Base-by-base conservation (phyloP, 208 protist genomes). In the Trypanosoma platydactyli region DNA sequence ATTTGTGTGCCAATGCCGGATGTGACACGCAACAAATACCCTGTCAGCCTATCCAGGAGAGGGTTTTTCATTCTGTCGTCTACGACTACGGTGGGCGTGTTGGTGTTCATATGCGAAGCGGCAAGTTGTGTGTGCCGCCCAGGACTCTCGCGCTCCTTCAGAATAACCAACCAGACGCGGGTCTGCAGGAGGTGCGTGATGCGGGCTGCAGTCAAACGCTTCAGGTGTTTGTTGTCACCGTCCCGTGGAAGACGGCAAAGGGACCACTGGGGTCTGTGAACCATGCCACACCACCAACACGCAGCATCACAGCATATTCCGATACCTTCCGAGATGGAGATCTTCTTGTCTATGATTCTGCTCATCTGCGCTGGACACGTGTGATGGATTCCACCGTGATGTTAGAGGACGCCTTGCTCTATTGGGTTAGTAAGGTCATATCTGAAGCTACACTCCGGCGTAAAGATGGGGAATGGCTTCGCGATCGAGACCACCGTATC, bases 361-460 rank as follows among this genome's bases (percentile, higher is more conserved):
- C 60, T 46, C 60, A 54, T 20, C 71, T 66, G 15, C 57, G 56
- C 25, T 89, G 83, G 83, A 69, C 66, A 45, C 79, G 73, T 51
- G 75, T 85, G 29, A 63, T 75, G 51, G 54, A 60, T 53, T 80
- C 78, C 38, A 65, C 76, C 41, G 68, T 79, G 12, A 56, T 50
- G 6, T 53, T 83, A 33, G 81, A 84, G 44, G 68, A 78, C 18
- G 69, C 85, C 50, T 48, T 88, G 46, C 63, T 88, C 3, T 80
- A 62, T 52, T 88, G 83, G 83, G 71, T 88, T 41, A 88, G 81
- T 70, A 67, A 69, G 12, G 73, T 71, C 15, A 56, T 85, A 59
- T 70, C 76, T 40, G 58, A 52, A 24, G 73, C 72, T 38, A 68
- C 79, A 51, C 60, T 78, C 44, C 51, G 64, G 52, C 69, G 75